Base-by-base conservation (phyloP, 192 early-diverging fungal genomes). In the Dissophora globulifera region DNA sequence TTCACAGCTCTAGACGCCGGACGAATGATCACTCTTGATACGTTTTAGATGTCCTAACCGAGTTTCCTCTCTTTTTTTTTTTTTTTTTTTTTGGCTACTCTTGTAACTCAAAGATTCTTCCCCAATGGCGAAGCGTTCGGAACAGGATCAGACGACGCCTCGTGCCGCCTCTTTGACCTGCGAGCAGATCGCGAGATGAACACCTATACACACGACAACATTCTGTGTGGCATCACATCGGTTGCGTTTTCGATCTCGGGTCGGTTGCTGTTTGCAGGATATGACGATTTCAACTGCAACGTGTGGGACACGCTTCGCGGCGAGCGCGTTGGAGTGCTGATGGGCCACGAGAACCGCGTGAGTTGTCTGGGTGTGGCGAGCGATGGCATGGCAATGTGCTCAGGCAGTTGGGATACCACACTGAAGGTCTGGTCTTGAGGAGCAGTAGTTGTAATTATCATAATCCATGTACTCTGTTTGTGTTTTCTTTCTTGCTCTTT, bases 211-310 rank as follows among this genome's bases (percentile, higher is more conserved):
- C 95, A 98, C 83, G 96, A 98, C 82, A 95, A 96, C 63, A 98
- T 99, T 59, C 85, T 98, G 56, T 98, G 96, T 81, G 98, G 98
- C 22, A 96, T 99, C 78, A 99, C 98, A 0, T 98, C 96, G 15
- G 92, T 99, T 19, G 96, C 90, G 5, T 99, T 99, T 72, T 98
- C 96, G 60, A 89, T 96, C 59, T 97, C 95, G 6, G 98, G 98
- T 20, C 90, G 98, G 19, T 80, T 99, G 29, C 78, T 99, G 59
- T 99, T 99, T 91, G 95, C 96, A 26, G 98, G 98, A 23, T 98
- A 98, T 66, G 98, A 99, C 69, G 96, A 99, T 80, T 98, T 95
- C 80, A 97, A 98, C 84, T 98, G 96, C 88, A 97, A 99, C 68
- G 96, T 99, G 13, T 99, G 98, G 98, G 98, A 99, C 81, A 97